Conservation (phyloP, 768 basidiomycete genomes). For the Pleurotus ostreatus region DNA sequence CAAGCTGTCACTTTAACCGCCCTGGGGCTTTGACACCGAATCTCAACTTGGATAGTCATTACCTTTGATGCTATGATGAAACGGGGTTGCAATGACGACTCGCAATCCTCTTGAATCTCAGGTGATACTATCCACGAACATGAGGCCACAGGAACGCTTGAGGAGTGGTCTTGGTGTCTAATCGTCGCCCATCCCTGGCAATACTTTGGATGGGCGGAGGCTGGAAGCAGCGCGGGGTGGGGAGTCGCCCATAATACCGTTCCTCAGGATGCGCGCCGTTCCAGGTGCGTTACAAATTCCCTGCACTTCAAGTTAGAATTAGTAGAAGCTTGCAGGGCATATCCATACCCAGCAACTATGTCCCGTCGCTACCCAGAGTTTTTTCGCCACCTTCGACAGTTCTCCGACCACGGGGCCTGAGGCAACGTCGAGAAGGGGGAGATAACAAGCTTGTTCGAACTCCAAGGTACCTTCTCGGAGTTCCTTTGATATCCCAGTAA, state of each 20-base stretch:
- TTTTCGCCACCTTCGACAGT: slow-evolving; percentile 48
- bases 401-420: slow-evolving; percentile 75
- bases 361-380: slow-evolving; percentile 70
- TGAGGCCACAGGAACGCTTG: too few species aligned
- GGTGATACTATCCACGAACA: neutral
- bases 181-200: neutral
- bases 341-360: slow-evolving; percentile 74
- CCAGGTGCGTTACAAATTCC: slow-evolving; percentile 84
- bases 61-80: slow-evolving; percentile 9
- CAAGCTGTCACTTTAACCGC: too few species aligned
- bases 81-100: slow-evolving; percentile 1
- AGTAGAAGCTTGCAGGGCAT: neutral
- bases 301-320: slow-evolving; percentile 26
- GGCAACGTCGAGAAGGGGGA: slow-evolving; percentile 52
- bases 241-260: slow-evolving; percentile 63
- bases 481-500: slow-evolving; percentile 56
- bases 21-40: too few species aligned
- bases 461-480: slow-evolving; percentile 51
- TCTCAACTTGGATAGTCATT: neutral
- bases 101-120: neutral
- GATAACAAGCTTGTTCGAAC: slow-evolving; percentile 65
- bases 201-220: neutral
- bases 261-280: slow-evolving; percentile 69
- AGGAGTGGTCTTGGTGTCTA: too few species aligned
- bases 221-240: neutral